A percentile compares a stretch with the other conserved stretches of the same genome.
Evolutionary conservation across 1,284 basidiomycete genomes (phyloP).

Genomic region (Laetiporus sulphureus): DNA sequence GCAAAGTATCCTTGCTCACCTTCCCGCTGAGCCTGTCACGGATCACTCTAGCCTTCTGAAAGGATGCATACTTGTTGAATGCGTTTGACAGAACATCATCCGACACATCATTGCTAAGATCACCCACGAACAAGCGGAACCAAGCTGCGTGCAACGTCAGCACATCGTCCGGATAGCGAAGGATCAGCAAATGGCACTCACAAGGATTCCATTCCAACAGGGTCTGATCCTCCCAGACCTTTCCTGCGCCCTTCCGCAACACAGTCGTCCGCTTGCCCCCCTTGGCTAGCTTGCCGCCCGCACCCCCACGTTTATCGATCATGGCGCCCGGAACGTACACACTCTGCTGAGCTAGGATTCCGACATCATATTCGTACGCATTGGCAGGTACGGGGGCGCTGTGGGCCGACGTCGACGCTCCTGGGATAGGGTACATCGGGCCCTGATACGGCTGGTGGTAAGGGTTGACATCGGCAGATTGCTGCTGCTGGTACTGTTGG

Average conservation of each 20-base stretch:
- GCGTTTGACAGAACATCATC: constrained; percentile 91
- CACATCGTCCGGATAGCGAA: constrained; percentile 1
- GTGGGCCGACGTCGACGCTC: constrained; percentile 56
- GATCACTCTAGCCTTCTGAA: constrained; percentile 92
- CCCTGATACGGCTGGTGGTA: constrained; percentile 74
- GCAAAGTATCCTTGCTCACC: too few species aligned
- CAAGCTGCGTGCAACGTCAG: constrained; percentile 55
- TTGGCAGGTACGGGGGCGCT: constrained; percentile 80
- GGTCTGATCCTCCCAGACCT: constrained; percentile 97
- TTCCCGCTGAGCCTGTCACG: constrained; percentile 88
- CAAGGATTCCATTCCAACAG: constrained; percentile 97
- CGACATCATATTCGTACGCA: constrained; percentile 84
- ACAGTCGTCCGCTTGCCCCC: constrained; percentile 94
- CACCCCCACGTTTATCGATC: constrained; percentile 79
- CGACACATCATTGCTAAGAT: constrained; percentile 96
- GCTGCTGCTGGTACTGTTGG: constrained; percentile 41
- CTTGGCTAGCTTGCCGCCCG: constrained; percentile 79
- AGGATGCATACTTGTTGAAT: constrained; percentile 89
- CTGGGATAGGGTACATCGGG: constrained; percentile 62
- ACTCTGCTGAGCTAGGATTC: constrained; percentile 80
- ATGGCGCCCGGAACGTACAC: constrained; percentile 85
- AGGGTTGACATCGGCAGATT: constrained; percentile 60
- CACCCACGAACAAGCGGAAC: constrained; percentile 97
- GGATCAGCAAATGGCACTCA: constrained; percentile 35
- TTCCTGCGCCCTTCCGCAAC: constrained; percentile 89